Evolutionary conservation across 1,139 yeast species (phyloP), one percentile per base, ranked within the genome.

Genomic region (Arxiozyma heterogenica): DNA sequence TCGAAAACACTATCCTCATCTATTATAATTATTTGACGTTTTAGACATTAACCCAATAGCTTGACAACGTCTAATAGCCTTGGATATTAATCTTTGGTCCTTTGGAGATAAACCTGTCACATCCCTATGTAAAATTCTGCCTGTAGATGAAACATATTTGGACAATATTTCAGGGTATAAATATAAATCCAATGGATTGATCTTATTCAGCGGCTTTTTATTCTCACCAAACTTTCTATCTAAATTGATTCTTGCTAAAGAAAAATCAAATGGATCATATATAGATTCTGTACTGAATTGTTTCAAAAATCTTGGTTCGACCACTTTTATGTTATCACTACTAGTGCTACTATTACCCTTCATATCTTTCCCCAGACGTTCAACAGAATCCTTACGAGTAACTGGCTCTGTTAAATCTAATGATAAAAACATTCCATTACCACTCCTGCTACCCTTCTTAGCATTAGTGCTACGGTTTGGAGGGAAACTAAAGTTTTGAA

Each of bases 241-340:
- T 18, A 72, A 57, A 50, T 65, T 61, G n/a, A 79, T 63, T 58
- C 78, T 79, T 50, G 82, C 80, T 64, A 79, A 69, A 47, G 87
- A 81, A 59, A 85, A 84, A 69, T 85, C 91, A 71, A 84, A 85
- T 51, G 94, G 91, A 61, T 84, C 88, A 64, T 85, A 84, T 1
- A 78, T 75, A 1, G 75, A 72, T 44, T 78, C 79, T 5, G 67
- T 65, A 15, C 66, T 66, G 62, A 60, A 77, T 74, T 38, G 47
- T 53, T 30, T 61, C 59, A 51, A 71, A 68, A 54, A 71, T 70
- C 54, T 51, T 12, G 56, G 55, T 27, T 54, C 54, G 17, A 56
- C 41, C 23, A 44, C 44, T 44, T 45, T 45, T 8, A 45, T 48
- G 27, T 23, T 48, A 17, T 48, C 44, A 48, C 12, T 41, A 25